Evolutionary conservation across 2,329 filamentous ascomycete genomes (phyloP).

Genomic region (Cytospora leucostoma): DNA sequence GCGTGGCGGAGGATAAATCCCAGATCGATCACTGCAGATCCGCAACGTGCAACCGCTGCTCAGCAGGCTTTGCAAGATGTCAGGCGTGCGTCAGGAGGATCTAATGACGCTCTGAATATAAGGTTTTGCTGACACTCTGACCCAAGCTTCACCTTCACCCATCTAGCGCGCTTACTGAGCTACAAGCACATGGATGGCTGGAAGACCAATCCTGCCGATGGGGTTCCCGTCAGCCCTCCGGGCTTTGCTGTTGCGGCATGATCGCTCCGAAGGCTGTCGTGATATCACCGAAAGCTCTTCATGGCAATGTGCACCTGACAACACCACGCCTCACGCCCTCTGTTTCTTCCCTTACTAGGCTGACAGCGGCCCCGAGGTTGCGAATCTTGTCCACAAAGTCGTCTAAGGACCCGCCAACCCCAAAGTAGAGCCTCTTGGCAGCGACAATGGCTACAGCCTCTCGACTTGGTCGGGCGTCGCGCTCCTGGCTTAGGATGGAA

Average conservation of each 20-base stretch:
- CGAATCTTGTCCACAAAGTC: constrained; percentile 64
- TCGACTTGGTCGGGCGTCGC: constrained; percentile 39
- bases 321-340: constrained; percentile 64
- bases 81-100: not conserved
- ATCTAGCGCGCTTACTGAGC: not conserved
- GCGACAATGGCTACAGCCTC: constrained; percentile 66
- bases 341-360: constrained; percentile 57
- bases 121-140: not conserved
- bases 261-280: not conserved
- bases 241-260: not conserved
- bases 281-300: not conserved
- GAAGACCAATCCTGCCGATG: not conserved
- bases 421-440: constrained; percentile 82
- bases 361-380: constrained; percentile 50
- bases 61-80: not conserved
- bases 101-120: too few relatives aligned
- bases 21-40: not conserved
- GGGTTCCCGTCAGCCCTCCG: not conserved
- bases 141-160: not conserved
- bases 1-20: not conserved
- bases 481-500: constrained; percentile 54
- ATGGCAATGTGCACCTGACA: constrained; percentile 50
- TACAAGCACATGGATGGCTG: not conserved
- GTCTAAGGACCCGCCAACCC: constrained; percentile 78
- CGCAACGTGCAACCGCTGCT: not conserved